These are phyloP conservation scores for Carallia pectinifolia DNA, from an alignment of 345 rosid genomes.

Conservation along the genomic window DNA sequence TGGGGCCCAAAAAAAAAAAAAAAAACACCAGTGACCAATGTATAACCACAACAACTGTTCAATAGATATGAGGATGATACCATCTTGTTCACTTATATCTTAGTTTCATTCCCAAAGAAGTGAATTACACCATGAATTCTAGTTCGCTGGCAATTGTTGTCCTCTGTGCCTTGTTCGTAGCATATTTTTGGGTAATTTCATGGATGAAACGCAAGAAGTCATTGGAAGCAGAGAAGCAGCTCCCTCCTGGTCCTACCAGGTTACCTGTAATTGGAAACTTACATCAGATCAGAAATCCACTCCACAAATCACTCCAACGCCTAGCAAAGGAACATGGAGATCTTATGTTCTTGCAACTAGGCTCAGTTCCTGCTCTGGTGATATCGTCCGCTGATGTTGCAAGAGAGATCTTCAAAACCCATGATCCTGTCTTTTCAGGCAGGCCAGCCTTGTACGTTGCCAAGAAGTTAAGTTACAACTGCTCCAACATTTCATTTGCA, in stretches of 20 bases:
- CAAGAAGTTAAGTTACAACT: conserved; percentile 21
- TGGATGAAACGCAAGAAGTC: too few relatives aligned
- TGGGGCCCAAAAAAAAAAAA: too few relatives aligned
- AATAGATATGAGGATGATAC: too few relatives aligned
- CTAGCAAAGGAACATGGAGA: conserved; percentile 38
- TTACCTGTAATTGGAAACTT: conserved; percentile 45
- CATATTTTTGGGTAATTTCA: too few relatives aligned
- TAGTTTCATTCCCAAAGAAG: too few relatives aligned
- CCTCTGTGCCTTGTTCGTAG: too few relatives aligned
- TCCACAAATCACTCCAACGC: conserved; percentile 27
- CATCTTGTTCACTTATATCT: too few relatives aligned
- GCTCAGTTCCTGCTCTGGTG: conserved; percentile 37
- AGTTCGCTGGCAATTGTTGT: too few relatives aligned
- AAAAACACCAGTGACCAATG: too few relatives aligned
- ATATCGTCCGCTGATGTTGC: conserved; percentile 40
- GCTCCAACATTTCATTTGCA: conserved; percentile 26
- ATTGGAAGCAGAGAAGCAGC: neutral
- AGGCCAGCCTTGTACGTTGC: conserved; percentile 25
- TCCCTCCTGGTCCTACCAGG: conserved; percentile 42
- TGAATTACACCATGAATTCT: too few relatives aligned
- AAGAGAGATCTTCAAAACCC: conserved; percentile 33
- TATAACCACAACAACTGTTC: too few relatives aligned
- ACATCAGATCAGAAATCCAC: conserved; percentile 28
- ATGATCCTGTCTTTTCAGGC: conserved; percentile 39
- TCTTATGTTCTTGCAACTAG: conserved; percentile 44